Evolutionary conservation across 139 green algal genomes (phyloP).

Genomic region (Volvox reticuliferus): DNA sequence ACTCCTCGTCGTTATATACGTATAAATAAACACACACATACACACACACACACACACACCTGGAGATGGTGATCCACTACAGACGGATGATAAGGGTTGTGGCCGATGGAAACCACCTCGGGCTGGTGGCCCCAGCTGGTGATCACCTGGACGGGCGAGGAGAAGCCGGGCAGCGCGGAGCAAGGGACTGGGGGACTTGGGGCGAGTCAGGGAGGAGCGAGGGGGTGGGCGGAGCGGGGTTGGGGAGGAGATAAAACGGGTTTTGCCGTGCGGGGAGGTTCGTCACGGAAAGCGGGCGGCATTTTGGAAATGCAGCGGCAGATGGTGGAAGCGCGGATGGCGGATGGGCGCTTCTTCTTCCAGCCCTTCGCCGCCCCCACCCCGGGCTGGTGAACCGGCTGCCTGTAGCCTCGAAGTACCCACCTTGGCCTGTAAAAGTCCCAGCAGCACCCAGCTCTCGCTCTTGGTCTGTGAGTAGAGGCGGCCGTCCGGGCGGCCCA

Average conservation of each 20-base stretch:
- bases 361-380: too few relatives aligned
- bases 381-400: neutral
- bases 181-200: neutral
- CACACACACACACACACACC: neutral
- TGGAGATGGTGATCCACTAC: conserved; percentile 28
- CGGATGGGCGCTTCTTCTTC: too few relatives aligned
- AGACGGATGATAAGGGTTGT: conserved; percentile 37
- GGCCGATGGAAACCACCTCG: conserved; percentile 40
- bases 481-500: conserved; percentile 36
- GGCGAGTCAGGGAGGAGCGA: neutral
- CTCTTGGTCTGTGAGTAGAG: conserved; percentile 36
- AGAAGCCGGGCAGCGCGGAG: too few relatives aligned
- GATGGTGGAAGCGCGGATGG: too few relatives aligned
- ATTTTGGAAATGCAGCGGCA: too few relatives aligned
- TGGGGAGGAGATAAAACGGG: too few relatives aligned
- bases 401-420: neutral
- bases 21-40: too few relatives aligned
- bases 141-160: conserved; percentile 8
- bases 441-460: conserved; percentile 45
- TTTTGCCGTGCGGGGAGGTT: too few relatives aligned
- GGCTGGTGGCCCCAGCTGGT: conserved; percentile 38
- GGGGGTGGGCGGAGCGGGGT: too few relatives aligned
- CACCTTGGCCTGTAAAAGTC: conserved; percentile 33
- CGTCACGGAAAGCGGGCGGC: too few relatives aligned
- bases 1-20: too few relatives aligned